Base-by-base conservation (phyloP, 176 grass and related monocot genomes). In the Oropetium thomaeum region DNA sequence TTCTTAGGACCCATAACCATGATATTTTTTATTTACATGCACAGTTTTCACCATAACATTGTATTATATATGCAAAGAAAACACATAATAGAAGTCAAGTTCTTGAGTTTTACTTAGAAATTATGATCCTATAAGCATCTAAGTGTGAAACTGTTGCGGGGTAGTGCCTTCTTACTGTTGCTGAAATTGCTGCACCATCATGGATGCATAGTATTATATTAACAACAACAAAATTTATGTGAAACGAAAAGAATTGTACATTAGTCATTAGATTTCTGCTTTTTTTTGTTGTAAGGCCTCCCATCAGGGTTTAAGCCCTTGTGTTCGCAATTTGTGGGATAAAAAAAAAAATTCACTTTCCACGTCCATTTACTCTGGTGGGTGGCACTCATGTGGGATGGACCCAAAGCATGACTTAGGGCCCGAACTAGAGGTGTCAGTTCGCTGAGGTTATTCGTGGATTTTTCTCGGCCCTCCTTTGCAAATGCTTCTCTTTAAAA, bases 151-250 rank as follows among this genome's bases (percentile, higher is more conserved):
- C 39, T 38, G 37, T 58, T 72, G 35, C 53, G 60, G 28, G 42
- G 9, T n/a, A 13, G 8, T 4, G 4, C 20, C 28, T 73, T 52
- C 10, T 27, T 58, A 39, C 47, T 58, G 20, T 78, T 72, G 30
- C 58, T 62, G 58, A 59, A 38, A 49, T 66, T 71, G 32, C 16
- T 63, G 20, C 58, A 65, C 31, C 45, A 22, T 77, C 23, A 69
- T 59, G 14, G 55, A 43, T 79, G 40, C 4, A 27, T 59, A 73
- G 12, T 25, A 67, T 70, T 47, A 27, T 58, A 72, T 11, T 67
- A n/a, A n/a, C 80, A 52, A 26, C 53, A 67, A 7, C 12, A 22
- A 47, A 31, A 11, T 85, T 73, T 67, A 47, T 60, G 25, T 48
- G 29, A 30, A 7, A 52, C 32, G 22, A 26, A 69, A 61, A 28